Evolutionary conservation across 495 filamentous ascomycete species (phyloP), one percentile per base, ranked within the genome.

Genomic region (Pyrenula aspistea): DNA sequence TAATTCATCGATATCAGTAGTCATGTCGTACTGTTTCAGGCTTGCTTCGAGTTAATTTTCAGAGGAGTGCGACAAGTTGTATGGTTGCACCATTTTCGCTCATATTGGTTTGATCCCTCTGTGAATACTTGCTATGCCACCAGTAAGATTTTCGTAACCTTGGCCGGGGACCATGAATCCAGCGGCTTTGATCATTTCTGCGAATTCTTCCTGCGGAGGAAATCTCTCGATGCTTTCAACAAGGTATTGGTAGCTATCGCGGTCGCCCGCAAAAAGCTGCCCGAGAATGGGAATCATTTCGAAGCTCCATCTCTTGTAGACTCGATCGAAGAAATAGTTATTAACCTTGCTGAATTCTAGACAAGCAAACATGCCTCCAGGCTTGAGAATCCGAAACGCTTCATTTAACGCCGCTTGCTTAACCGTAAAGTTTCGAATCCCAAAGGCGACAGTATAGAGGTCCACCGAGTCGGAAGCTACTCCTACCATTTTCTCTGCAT

Each of bases 201-300:
- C 74, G 68, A 91, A 97, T 64, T 89, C 82, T 53, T 79, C 73
- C 76, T 98, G 93, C 53, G 74, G 81, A 2, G 94, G 94, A 66
- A 97, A 98, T 48, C 79, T 73, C 74, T 96, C 91, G 73, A 98
- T 97, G 71, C 89, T 95, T 80, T 98, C 93, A 23, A 97, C 94
- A 36, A 98, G 72, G 73, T 98, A 98, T 80, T 97, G 94, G 69
- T 98, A 98, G 65, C 89, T 95, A 62, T 90, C 91, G 53, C 93
- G 77, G 67, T 98, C 93, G 1, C 87, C 92, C 2, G 93, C 94
- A 25, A 98, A 91, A 60, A 98, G 61, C 73, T 98, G 91, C 19
- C 93, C 93, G 67, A 98, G 95, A 51, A 98, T 63, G 1, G 93
- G 93, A 60, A 98, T 98, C 15, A 89, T 89, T 53, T 82, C 77